Percentiles rank a stretch among this genome's conserved stretches.
These are phyloP conservation scores for Truncatella angustata DNA, from an alignment of 2,329 filamentous ascomycete species.

Conservation along the genomic window DNA sequence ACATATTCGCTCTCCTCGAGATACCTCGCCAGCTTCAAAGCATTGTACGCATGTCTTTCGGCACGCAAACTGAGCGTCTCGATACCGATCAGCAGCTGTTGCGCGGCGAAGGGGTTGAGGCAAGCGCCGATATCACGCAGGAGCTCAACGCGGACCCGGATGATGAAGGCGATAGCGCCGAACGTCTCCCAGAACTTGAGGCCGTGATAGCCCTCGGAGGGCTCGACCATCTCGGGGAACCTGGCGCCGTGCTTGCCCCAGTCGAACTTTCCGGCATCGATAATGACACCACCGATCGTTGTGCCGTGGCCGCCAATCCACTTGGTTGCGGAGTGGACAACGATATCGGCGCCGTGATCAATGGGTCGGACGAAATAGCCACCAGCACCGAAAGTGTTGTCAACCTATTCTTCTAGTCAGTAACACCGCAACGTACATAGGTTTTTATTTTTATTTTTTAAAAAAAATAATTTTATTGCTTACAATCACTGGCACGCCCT, in stretches of 20 bases:
- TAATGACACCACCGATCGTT: slow-evolving; percentile 80
- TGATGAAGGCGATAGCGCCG: slow-evolving; percentile 76
- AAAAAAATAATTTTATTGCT: slow-evolving; percentile 25
- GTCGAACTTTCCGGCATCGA: slow-evolving; percentile 90
- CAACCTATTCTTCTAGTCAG: slow-evolving; percentile 51
- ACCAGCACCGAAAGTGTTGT: slow-evolving; percentile 94
- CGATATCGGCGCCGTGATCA: slow-evolving; percentile 87
- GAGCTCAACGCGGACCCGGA: slow-evolving; percentile 85
- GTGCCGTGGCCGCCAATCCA: slow-evolving; percentile 97
- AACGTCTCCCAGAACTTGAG: slow-evolving; percentile 95
- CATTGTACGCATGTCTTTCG: slow-evolving; percentile 84
- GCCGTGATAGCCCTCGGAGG: slow-evolving; percentile 85
- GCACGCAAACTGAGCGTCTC: slow-evolving; percentile 87
- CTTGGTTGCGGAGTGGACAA: slow-evolving; percentile 92
- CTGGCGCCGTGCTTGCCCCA: slow-evolving; percentile 82
- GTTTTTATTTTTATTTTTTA: too few species aligned
- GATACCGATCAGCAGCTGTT: slow-evolving; percentile 84
- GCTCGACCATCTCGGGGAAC: slow-evolving; percentile 92
- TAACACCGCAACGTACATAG: neutral
- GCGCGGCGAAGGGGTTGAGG: slow-evolving; percentile 87
- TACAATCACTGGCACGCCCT: slow-evolving; percentile 64
- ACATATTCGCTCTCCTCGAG: slow-evolving; percentile 82
- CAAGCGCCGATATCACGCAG: slow-evolving; percentile 80
- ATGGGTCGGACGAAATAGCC: slow-evolving; percentile 87
- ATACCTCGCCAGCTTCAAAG: slow-evolving; percentile 76